Base-by-base conservation (phyloP, 2,329 filamentous ascomycete species). In the Emericellopsis cladophorae region DNA sequence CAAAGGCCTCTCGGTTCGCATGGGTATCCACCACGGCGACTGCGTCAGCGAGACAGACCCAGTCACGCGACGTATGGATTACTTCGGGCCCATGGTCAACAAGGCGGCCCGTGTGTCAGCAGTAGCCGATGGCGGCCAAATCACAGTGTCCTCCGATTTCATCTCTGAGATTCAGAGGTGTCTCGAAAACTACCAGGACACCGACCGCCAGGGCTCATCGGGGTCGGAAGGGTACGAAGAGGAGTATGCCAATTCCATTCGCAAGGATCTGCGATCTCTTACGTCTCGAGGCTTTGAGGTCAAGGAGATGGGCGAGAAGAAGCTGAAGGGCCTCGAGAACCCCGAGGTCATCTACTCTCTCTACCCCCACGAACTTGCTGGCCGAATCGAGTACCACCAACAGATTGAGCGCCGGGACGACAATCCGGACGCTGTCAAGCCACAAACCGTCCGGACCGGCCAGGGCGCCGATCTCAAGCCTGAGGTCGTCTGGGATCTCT, bases 1-100 rank as follows among this genome's bases (percentile, higher is more conserved):
- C 69, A 84, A 85, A 47, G 92, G 92, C 45, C 66, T 98, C 40
- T 95, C 89, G 10, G 92, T 98, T 34, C 79, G 92, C 44, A 98
- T 98, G 92, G 92, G 92, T 52, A 87, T 94, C 45, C 92, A 98
- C 59, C 98, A 84, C 76, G 92, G 92, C 49, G 80, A 84, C 44
- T 92, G 90, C 6, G 88, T 98, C 51, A 94, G 88, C 56, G 92
- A 98, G 60, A 84, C 83, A 38, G 92, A 98, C 60, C 92, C 92
- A 0, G 89, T 98, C 39, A 98, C 92, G 2, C 83, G 89, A 43
- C 87, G 92, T 47, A 98, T 98, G 92, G 92, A 98, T 54, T 98
- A 98, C 64, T 98, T 96, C 57, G 92, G 92, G 1, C 92, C 92
- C 12, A 98, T 98, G 88, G 92, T 98, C 54, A 98, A 98, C 64